Base-by-base conservation (phyloP, 805 yeast genomes). In the Isabelozyma gotoi region DNA sequence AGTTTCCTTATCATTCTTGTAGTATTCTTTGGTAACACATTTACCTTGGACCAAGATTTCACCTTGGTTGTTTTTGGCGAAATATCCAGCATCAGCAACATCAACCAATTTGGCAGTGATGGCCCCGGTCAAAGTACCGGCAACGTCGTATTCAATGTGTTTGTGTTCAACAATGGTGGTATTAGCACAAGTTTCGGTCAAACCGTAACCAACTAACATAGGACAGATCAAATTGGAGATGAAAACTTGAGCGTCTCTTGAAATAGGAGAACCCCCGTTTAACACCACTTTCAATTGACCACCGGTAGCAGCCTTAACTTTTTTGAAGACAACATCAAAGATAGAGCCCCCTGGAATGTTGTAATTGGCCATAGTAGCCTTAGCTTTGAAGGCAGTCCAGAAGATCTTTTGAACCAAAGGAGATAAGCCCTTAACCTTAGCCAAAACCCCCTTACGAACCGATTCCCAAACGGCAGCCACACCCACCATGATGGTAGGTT, bases 401-500 rank as follows among this genome's bases (percentile, higher is more conserved):
- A 94, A 94, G 36, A 92, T 59, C 63, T 80, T 86, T 68, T 89
- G 96, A 24, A 78, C 76, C 18, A 83, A 54, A 12, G 80, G 56
- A 14, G 96, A 85, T 56, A 76, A 74, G 56, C 81, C 77, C 52
- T 75, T 72, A 52, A 94, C 79, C 70, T 91, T 90, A 43, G 79
- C 79, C 45, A 88, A 48, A 46, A 94, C 85, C 46, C 99, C 99
- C 74, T 94, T 94, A 67, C 91, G 85, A 48, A 94, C 88, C 32
- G 85, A 77, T 74, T 94, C 99, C 96, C 97, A 94, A 41, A 94
- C 97, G 4, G 98, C 96, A 14, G 97, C 97, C 44, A 94, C 99
- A 67, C 97, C 99, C 51, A 90, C 97, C 96, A 94, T 87, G 54
- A 91, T 68, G 4, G 97, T 87, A 46, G 99, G 99, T 64, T 82